phyloP scores from a whole-genome alignment of 805 yeast species.

The Candida railenensis region DNA sequence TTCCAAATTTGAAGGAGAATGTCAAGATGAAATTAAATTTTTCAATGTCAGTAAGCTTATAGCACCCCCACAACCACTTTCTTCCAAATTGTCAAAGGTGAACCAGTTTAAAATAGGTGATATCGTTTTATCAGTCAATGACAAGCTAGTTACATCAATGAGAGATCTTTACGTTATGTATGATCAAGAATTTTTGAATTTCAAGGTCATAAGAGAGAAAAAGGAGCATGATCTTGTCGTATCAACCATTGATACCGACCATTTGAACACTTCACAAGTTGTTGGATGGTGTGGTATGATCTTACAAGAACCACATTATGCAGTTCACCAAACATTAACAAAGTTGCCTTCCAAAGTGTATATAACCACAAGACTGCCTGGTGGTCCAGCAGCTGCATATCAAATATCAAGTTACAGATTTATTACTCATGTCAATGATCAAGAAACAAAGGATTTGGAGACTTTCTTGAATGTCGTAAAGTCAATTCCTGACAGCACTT shows the following conservation, averaged over 20 bases:
- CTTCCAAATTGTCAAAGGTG: constrained; percentile 11
- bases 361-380: constrained; percentile 68
- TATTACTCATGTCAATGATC: constrained; percentile 85
- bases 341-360: constrained; percentile 82
- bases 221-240: constrained; percentile 59
- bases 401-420: constrained; percentile 77
- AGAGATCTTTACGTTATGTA: constrained; percentile 61
- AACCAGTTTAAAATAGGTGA: constrained; percentile 63
- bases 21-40: constrained; percentile 68
- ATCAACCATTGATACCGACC: constrained; percentile 60
- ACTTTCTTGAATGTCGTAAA: constrained; percentile 67
- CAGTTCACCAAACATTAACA: constrained; percentile 81
- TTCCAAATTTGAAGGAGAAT: constrained; percentile 57
- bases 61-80: constrained; percentile 23
- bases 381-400: constrained; percentile 86
- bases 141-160: constrained; percentile 58
- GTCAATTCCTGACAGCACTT: constrained; percentile 72
- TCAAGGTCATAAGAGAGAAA: constrained; percentile 73
- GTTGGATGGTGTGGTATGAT: constrained; percentile 83
- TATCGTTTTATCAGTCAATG: constrained; percentile 70
- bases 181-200: constrained; percentile 42
- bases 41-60: constrained; percentile 63
- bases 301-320: constrained; percentile 88
- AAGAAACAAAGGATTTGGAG: constrained; percentile 66
- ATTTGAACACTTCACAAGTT: constrained; percentile 60